Evolutionary conservation across 768 basidiomycete genomes (phyloP).

Genomic region (Boletus reticuloceps): DNA sequence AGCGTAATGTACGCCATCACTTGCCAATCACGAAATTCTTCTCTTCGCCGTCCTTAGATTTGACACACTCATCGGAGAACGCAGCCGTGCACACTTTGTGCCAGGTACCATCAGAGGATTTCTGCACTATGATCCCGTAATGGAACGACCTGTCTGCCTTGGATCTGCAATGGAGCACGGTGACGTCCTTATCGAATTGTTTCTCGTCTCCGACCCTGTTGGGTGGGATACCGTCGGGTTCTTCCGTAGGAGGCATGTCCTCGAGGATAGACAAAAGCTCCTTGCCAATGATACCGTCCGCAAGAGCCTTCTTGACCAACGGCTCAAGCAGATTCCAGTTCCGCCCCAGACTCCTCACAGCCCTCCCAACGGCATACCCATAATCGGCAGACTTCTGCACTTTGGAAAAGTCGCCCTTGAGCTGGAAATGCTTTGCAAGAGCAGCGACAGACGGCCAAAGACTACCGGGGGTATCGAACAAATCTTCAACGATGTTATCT

Average conservation of each 20-base stretch:
- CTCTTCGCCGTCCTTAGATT: background rate
- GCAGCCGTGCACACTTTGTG: constrained; percentile 6
- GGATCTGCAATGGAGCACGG: constrained; percentile 5
- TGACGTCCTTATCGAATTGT: background rate
- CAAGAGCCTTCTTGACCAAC: background rate
- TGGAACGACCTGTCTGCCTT: constrained; percentile 1
- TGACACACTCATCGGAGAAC: background rate
- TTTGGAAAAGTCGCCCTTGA: background rate
- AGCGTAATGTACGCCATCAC: background rate
- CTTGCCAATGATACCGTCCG: background rate
- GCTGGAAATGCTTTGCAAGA: background rate
- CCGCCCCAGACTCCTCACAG: background rate
- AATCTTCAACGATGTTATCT: background rate
- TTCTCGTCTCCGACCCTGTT: constrained; percentile 3
- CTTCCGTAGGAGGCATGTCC: background rate
- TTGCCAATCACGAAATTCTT: background rate
- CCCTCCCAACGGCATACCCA: background rate
- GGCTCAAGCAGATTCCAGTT: background rate
- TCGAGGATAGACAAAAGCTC: background rate
- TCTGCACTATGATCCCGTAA: constrained; percentile 3
- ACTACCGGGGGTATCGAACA: background rate
- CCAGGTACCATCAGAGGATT: background rate
- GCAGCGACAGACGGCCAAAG: background rate
- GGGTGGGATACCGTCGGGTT: background rate
- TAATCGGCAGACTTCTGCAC: background rate